These are phyloP conservation scores for Pestalotiopsis sp. DNA, from an alignment of 2,329 filamentous ascomycete genomes.

Conservation along the genomic window DNA sequence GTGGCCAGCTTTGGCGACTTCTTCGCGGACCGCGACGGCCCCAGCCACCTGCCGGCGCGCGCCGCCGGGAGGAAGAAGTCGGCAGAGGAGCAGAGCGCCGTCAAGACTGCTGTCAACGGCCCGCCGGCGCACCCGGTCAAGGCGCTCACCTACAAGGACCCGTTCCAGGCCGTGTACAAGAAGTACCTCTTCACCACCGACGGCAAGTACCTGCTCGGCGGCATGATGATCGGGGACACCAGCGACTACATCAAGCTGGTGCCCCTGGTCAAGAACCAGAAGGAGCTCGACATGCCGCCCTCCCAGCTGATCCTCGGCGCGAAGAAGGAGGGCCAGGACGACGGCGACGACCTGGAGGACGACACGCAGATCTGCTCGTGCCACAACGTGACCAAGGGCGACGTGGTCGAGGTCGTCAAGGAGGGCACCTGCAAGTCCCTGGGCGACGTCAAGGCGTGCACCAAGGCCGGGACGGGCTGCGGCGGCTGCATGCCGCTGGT, in stretches of 20 bases:
- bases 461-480: constrained; percentile 88
- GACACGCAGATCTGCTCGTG: constrained; percentile 91
- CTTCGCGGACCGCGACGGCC: constrained; percentile 86
- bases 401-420: constrained; percentile 73
- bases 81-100: constrained; percentile 26
- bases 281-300: constrained; percentile 75
- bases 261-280: constrained; percentile 83
- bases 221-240: constrained; percentile 96
- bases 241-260: constrained; percentile 89
- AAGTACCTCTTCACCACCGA: constrained; percentile 91
- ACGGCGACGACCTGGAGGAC: constrained; percentile 76
- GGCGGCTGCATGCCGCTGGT: constrained; percentile 89
- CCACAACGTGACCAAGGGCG: constrained; percentile 88
- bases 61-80: constrained; percentile 43
- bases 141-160: constrained; percentile 84
- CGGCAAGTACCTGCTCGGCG: constrained; percentile 88
- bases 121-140: constrained; percentile 68
- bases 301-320: constrained; percentile 83
- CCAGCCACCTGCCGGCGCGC: constrained; percentile 70
- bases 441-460: constrained; percentile 83
- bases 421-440: constrained; percentile 80
- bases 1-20: constrained; percentile 94
- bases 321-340: constrained; percentile 73
- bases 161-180: constrained; percentile 87
- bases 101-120: constrained; percentile 57